Evolutionary conservation across 1,284 basidiomycete genomes (phyloP), one percentile per base, ranked within the genome.

Genomic region (Termitomyces sp.): DNA sequence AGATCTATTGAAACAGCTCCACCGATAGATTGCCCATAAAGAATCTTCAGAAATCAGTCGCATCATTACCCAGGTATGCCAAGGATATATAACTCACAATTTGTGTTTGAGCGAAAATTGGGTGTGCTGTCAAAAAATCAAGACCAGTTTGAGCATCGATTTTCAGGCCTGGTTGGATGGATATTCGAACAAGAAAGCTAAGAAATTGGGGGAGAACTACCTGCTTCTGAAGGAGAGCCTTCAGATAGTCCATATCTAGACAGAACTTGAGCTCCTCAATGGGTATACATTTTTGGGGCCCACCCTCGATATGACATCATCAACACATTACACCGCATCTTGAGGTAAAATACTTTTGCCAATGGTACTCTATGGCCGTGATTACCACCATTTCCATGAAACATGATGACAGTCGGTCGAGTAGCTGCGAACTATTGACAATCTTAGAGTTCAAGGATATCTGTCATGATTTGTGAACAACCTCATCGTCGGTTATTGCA

Each of bases 11-110:
- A 81, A 1, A 98, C 94, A 0, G 95, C 95, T n/a, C 95, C 95
- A 13, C 96, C 96, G 30, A 99, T 92, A 6, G 91, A 94, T 70
- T 98, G 96, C 0, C 96, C 95, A 64, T 94, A 98, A 0, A 95
- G 70, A 44, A 92, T 75, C 86, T 88, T 55, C 21, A 9, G 6
- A 45, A 43, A 10, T 26, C 34, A 39, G 30, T 17, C 24, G 58
- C 52, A 67, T 66, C 42, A 21, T 24, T 43, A 48, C 59, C 59
- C 28, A 53, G 9, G 5, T 38, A 40, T 1, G 9, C 19, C 7
- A 28, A 19, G 3, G 43, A 17, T 8, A 17, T 8, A 24, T 33
- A 33, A 67, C 78, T 52, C 59, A 92, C 85, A 48, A 92, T 78
- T 13, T 81, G 79, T 1, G 91, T 90, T 52, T 79, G 72, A 31